phyloP scores from a whole-genome alignment of 371 early-diverging fungal genomes.

The Catenaria anguillulae region DNA sequence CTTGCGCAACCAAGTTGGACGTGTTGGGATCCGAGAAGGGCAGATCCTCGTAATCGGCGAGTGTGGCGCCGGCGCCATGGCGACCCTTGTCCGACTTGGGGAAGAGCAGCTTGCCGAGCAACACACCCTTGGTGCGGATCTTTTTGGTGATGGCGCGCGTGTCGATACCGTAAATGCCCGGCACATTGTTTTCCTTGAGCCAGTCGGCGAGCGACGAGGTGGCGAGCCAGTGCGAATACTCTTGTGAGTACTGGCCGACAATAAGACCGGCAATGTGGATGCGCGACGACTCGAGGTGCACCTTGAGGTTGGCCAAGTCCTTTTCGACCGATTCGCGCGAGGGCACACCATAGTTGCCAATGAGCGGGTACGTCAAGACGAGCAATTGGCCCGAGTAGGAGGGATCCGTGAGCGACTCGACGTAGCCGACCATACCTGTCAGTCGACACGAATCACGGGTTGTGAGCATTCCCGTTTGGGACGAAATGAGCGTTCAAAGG shows the following conservation, averaged over 20 bases:
- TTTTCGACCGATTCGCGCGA: conserved; percentile 56
- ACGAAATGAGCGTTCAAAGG: no score
- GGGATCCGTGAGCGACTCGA: conserved; percentile 91
- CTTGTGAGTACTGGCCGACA: conserved; percentile 74
- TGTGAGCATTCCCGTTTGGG: no score
- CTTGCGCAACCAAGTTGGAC: conserved; percentile 82
- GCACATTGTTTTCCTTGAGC: conserved; percentile 73
- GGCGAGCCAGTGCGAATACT: conserved; percentile 84
- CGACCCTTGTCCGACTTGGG: conserved; percentile 26
- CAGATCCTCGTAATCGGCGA: conserved; percentile 49
- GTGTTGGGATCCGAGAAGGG: conserved; percentile 83
- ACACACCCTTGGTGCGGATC: conserved; percentile 76
- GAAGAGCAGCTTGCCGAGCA: conserved; percentile 69
- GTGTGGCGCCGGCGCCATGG: conserved; percentile 12
- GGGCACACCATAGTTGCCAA: conserved; percentile 96
- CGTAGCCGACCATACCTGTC: conserved; percentile 77
- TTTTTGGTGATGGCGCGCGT: conserved; percentile 86
- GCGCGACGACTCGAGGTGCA: conserved; percentile 78
- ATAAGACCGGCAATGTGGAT: conserved; percentile 84
- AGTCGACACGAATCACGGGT: neutral
- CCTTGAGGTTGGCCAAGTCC: conserved; percentile 57
- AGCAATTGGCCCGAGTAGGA: conserved; percentile 91
- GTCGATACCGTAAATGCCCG: conserved; percentile 84
- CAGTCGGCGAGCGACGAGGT: conserved; percentile 65
- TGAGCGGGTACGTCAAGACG: conserved; percentile 83